These are phyloP conservation scores for Penicillium pancosmium DNA, from an alignment of 495 filamentous ascomycete species.

Conservation along the genomic window DNA sequence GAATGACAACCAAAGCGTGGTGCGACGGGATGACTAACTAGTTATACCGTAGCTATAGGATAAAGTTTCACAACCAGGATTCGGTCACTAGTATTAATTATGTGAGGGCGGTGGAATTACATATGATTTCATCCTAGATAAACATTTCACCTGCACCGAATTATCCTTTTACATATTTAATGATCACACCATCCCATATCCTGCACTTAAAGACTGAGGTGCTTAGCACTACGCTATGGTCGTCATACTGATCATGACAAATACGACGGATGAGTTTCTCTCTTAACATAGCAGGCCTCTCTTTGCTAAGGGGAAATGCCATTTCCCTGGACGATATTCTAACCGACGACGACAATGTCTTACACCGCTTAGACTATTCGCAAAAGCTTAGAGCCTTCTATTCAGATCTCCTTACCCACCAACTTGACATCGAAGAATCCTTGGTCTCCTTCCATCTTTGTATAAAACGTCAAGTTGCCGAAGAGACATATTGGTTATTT, in stretches of 20 bases:
- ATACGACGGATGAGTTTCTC: not conserved
- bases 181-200: not conserved
- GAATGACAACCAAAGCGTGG: too few species aligned
- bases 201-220: not conserved
- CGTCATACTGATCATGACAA: too few species aligned
- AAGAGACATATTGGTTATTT: conserved; percentile 33
- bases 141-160: not conserved
- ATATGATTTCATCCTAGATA: not conserved
- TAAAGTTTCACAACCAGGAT: too few species aligned
- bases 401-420: not conserved
- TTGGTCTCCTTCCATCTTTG: conserved; percentile 29
- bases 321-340: not conserved
- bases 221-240: not conserved
- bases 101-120: too few species aligned
- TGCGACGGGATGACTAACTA: too few species aligned
- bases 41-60: too few species aligned
- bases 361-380: not conserved
- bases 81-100: too few species aligned
- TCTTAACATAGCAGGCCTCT: not conserved
- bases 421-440: conserved; percentile 22
- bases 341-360: not conserved
- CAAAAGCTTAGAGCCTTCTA: not conserved
- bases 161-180: not conserved
- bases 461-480: conserved; percentile 24
- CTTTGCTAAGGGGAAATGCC: not conserved